phyloP scores from a whole-genome alignment of 345 rosid genomes.

The Brassica cretica region DNA sequence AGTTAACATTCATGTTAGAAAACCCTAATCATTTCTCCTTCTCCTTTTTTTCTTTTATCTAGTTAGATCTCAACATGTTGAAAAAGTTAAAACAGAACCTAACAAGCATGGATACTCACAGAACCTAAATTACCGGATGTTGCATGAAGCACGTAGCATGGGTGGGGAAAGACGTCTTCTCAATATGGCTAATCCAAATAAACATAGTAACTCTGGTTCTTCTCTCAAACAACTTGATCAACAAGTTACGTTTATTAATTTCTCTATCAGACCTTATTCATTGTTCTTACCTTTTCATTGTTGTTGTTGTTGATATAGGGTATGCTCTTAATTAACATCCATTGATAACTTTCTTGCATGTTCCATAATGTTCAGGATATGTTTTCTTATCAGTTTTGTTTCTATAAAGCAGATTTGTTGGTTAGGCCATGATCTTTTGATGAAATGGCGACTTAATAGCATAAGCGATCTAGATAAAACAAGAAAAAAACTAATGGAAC shows the following conservation, averaged over 20 bases:
- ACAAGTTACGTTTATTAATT: background rate
- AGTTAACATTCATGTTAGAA: background rate
- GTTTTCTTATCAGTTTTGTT: too few species aligned
- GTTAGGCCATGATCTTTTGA: background rate
- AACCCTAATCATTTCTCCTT: too few species aligned
- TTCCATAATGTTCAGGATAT: too few species aligned
- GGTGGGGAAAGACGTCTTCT: background rate
- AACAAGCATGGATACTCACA: background rate
- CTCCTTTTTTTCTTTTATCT: too few species aligned
- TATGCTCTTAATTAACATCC: too few species aligned
- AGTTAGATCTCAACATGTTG: too few species aligned
- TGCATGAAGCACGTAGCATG: background rate
- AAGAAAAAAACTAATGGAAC: background rate
- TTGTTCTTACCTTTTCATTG: too few species aligned
- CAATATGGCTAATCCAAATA: background rate
- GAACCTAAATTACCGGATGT: conserved; percentile 1
- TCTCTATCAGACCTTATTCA: too few species aligned
- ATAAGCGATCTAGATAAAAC: background rate
- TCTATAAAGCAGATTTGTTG: background rate
- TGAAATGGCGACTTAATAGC: background rate
- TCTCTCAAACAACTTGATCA: background rate
- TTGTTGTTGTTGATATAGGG: too few species aligned
- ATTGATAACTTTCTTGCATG: too few species aligned
- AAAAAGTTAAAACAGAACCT: background rate
- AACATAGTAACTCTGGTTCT: background rate